Conservation (phyloP, 2,329 filamentous ascomycete genomes). For the Capronia coronata region DNA sequence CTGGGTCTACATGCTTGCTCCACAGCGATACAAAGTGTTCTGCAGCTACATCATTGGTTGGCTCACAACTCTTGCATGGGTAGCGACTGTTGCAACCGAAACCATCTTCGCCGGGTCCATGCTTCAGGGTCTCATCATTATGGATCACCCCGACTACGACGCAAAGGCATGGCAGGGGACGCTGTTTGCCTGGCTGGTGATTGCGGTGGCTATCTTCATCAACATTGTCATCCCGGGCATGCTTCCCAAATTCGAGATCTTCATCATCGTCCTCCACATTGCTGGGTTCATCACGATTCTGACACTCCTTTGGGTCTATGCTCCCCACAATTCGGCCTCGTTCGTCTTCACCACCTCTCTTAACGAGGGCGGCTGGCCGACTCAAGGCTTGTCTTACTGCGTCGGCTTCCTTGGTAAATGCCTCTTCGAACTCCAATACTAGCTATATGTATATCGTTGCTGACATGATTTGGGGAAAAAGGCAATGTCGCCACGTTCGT, state of each 20-base stretch:
- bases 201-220: constrained; percentile 37
- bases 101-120: constrained; percentile 39
- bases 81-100: constrained; percentile 40
- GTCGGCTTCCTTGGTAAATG: constrained; percentile 31
- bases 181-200: constrained; percentile 37
- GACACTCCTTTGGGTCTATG: constrained; percentile 34
- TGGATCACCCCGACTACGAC: constrained; percentile 36
- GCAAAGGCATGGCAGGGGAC: constrained; percentile 38
- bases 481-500: constrained; percentile 34
- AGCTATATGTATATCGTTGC: not conserved
- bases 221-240: constrained; percentile 39
- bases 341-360: constrained; percentile 33
- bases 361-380: constrained; percentile 34
- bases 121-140: constrained; percentile 37
- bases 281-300: constrained; percentile 43
- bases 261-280: constrained; percentile 41
- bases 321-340: constrained; percentile 29
- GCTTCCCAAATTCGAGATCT: constrained; percentile 39
- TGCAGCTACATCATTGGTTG: constrained; percentile 42
- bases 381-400: constrained; percentile 34
- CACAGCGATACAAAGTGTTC: constrained; percentile 36
- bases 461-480: not conserved
- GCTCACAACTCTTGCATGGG: constrained; percentile 41
- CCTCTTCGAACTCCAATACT: not conserved
- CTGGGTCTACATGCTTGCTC: constrained; percentile 44